Conservation (phyloP, 495 filamentous ascomycete genomes). For the Podospora bellae-mahoneyi region DNA sequence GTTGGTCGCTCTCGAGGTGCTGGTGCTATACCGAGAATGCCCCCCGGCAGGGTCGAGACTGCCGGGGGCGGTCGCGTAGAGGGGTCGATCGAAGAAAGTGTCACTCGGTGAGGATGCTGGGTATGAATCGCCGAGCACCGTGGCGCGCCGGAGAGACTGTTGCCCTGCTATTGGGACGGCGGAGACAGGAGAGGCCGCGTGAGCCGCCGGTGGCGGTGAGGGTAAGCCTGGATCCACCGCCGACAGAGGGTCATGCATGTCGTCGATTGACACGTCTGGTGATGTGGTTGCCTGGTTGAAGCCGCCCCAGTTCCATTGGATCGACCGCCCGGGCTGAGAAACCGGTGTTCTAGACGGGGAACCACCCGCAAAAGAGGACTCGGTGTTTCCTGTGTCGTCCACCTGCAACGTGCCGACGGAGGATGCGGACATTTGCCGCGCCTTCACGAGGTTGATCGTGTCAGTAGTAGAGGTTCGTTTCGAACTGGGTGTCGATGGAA, state of each 20-base stretch:
- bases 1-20: background rate
- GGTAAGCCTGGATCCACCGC: conserved; percentile 6
- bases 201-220: background rate
- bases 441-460: conserved; percentile 23
- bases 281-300: conserved; percentile 27
- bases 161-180: background rate
- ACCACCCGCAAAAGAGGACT: background rate
- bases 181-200: background rate
- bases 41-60: background rate
- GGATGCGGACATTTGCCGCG: conserved; percentile 33
- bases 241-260: conserved; percentile 15
- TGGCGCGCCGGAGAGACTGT: background rate
- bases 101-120: background rate
- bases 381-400: conserved; percentile 5
- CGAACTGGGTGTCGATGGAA: conserved; percentile 35
- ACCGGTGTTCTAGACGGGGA: background rate
- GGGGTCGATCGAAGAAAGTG: background rate
- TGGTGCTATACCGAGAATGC: background rate
- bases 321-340: background rate
- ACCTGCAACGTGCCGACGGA: conserved; percentile 29
- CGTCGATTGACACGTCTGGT: conserved; percentile 15
- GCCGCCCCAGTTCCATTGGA: conserved; percentile 40
- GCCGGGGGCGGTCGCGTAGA: conserved; percentile 4
- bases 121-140: background rate
- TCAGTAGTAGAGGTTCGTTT: conserved; percentile 27